These are phyloP conservation scores for Xanthoconium separans DNA, from an alignment of 1,284 basidiomycete genomes.

Conservation along the genomic window DNA sequence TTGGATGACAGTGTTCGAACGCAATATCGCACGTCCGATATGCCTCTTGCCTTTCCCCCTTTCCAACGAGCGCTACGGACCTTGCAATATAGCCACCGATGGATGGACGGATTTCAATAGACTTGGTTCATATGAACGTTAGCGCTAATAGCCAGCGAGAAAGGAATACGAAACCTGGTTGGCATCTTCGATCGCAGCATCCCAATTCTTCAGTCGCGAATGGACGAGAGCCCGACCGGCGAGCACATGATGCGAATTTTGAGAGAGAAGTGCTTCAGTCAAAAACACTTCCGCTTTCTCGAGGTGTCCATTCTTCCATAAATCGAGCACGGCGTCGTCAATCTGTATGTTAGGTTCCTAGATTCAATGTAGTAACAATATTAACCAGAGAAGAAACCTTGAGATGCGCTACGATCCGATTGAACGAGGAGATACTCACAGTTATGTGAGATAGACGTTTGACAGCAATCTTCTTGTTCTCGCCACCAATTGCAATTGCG, in stretches of 20 bases:
- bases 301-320: background rate
- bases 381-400: background rate
- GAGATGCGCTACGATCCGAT: background rate
- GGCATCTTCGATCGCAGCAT: background rate
- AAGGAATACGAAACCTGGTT: background rate
- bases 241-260: background rate
- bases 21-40: background rate
- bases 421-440: background rate
- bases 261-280: background rate
- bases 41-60: background rate
- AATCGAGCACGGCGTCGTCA: background rate
- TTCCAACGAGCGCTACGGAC: background rate
- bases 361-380: background rate
- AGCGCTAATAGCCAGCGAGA: background rate
- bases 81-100: background rate
- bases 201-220: background rate
- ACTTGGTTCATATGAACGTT: background rate
- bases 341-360: background rate
- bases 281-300: background rate
- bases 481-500: background rate
- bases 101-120: background rate
- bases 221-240: conserved; percentile 2
- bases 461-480: background rate
- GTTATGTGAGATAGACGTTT: background rate
- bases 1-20: background rate